Conservation (phyloP, 768 basidiomycete genomes). For the Serendipita sp. region DNA sequence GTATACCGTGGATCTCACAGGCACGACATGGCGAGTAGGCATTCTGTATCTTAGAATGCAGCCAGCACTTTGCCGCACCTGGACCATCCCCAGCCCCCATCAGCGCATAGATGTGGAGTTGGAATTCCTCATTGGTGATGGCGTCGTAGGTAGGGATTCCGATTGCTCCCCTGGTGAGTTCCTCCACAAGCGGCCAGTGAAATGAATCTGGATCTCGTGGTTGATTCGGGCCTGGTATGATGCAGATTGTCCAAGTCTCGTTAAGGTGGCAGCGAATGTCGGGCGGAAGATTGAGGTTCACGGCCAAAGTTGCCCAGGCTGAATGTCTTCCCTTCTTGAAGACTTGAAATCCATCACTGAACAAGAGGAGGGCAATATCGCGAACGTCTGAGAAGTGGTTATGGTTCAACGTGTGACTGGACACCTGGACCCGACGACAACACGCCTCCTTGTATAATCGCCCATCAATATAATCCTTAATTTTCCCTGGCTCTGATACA, state of each 20-base stretch:
- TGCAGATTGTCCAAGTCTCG: conserved; percentile 24
- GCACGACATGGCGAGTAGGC: conserved; percentile 21
- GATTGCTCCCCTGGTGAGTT: conserved; percentile 20
- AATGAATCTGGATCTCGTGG: conserved; percentile 27
- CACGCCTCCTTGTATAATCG: conserved; percentile 18
- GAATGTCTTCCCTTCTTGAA: conserved; percentile 22
- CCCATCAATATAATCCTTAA: conserved; percentile 25
- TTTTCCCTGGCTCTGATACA: conserved; percentile 11
- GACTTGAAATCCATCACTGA: conserved; percentile 28
- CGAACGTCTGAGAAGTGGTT: conserved; percentile 22
- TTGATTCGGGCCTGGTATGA: conserved; percentile 31
- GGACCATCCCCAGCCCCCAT: conserved; percentile 21
- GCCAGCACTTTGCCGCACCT: conserved; percentile 18
- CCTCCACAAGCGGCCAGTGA: conserved; percentile 21
- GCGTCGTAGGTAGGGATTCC: conserved; percentile 24
- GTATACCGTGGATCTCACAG: conserved; percentile 22
- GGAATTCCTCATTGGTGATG: conserved; percentile 13
- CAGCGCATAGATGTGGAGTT: conserved; percentile 18
- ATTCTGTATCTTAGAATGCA: conserved; percentile 25
- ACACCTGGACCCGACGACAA: conserved; percentile 15
- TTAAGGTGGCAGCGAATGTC: conserved; percentile 21
- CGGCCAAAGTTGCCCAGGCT: conserved; percentile 26
- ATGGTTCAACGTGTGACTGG: conserved; percentile 15
- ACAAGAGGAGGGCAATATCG: conserved; percentile 29
- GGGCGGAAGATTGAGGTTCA: conserved; percentile 30